Percentiles rank a stretch among this genome's conserved stretches.
phyloP scores from a whole-genome alignment of 371 early-diverging fungal species.

The Mortierella sp. region DNA sequence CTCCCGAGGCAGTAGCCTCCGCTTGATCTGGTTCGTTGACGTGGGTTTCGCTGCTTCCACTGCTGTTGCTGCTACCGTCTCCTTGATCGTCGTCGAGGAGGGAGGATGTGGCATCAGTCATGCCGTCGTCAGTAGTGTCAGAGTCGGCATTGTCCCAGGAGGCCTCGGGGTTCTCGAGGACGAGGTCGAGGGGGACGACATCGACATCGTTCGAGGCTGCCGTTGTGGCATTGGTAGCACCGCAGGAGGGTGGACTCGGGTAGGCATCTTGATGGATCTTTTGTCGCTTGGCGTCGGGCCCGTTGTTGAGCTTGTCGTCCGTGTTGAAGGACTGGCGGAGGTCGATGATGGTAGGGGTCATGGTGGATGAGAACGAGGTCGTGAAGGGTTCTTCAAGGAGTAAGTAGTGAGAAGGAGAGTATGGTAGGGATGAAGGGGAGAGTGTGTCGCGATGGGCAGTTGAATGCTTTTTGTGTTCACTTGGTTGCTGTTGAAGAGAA shows the following conservation, averaged over 20 bases:
- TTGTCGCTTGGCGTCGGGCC: neutral
- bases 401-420: neutral
- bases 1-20: slow-evolving; percentile 10
- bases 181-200: neutral
- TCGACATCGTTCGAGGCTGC: slow-evolving; percentile 3
- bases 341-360: slow-evolving; percentile 48
- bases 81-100: neutral
- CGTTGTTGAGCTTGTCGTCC: slow-evolving; percentile 3
- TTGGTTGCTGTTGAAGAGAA: neutral
- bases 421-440: neutral
- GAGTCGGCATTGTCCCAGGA: slow-evolving; percentile 23
- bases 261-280: slow-evolving; percentile 15
- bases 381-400: slow-evolving; percentile 4
- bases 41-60: slow-evolving; percentile 6
- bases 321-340: slow-evolving; percentile 30
- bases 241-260: slow-evolving; percentile 21
- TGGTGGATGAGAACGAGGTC: neutral
- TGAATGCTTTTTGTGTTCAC: slow-evolving; percentile 1
- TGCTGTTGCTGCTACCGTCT: slow-evolving; percentile 2
- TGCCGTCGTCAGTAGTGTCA: slow-evolving; percentile 30
- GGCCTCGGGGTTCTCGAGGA: slow-evolving; percentile 14
- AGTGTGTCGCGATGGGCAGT: neutral
- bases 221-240: neutral
- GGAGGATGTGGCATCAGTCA: slow-evolving; percentile 22
- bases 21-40: neutral